Percentiles rank a stretch among this genome's conserved stretches.
These are phyloP conservation scores for Mortierella alpina DNA, from an alignment of 192 early-diverging fungal species.

Conservation along the genomic window DNA sequence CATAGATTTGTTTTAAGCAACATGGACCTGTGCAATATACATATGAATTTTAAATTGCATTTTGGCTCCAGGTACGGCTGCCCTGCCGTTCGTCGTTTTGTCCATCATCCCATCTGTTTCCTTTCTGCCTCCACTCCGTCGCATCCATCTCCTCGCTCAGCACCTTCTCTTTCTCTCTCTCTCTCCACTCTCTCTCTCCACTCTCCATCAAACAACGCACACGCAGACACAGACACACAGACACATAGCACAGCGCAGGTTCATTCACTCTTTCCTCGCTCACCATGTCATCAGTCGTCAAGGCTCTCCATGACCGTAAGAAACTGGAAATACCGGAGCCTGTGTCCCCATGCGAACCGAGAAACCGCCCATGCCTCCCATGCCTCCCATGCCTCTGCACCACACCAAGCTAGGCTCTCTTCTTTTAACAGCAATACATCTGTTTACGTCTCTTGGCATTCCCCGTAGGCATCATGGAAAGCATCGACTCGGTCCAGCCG, in stretches of 20 bases:
- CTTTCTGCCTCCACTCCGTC: not conserved
- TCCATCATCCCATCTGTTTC: not conserved
- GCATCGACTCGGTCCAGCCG: slow-evolving; percentile 80
- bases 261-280: not conserved
- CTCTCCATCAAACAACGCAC: not conserved
- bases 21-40: too few species aligned
- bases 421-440: not conserved
- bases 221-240: too few species aligned
- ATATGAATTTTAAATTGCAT: too few species aligned
- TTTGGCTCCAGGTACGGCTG: too few species aligned
- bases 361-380: not conserved
- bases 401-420: not conserved
- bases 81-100: too few species aligned
- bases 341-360: not conserved
- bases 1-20: too few species aligned
- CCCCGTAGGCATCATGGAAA: slow-evolving; percentile 69
- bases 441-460: not conserved
- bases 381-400: not conserved
- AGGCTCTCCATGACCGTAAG: slow-evolving; percentile 44
- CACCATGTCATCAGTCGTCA: slow-evolving; percentile 31
- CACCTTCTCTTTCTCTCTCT: not conserved
- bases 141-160: not conserved
- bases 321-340: not conserved
- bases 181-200: not conserved
- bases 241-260: not conserved